Evolutionary conservation across 2,329 filamentous ascomycete genomes (phyloP).

Genomic region (Phialemonium atrogriseum): DNA sequence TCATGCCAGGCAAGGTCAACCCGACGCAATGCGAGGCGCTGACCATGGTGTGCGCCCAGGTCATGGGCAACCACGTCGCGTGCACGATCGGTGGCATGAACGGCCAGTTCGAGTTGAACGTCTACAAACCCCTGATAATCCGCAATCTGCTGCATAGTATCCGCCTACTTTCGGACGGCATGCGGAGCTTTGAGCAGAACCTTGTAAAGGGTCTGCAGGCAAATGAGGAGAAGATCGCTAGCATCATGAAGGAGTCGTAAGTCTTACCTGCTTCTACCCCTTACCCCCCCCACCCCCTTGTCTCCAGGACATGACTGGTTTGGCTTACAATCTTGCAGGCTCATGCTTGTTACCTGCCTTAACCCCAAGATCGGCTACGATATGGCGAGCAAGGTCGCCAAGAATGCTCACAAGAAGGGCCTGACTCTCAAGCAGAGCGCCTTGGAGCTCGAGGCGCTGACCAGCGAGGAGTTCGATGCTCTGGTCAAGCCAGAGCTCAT

Average conservation of each 20-base stretch:
- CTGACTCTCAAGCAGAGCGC: constrained; percentile 88
- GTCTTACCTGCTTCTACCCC: constrained; percentile 19
- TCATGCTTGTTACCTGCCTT: constrained; percentile 97
- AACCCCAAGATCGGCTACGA: constrained; percentile 98
- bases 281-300: constrained; percentile 8
- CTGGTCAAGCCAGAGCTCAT: constrained; percentile 92
- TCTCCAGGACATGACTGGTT: constrained; percentile 7
- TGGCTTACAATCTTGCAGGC: constrained; percentile 38
- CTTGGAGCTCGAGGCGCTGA: constrained; percentile 85
- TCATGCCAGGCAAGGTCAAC: constrained; percentile 99
- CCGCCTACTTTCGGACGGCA: constrained; percentile 80
- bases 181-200: constrained; percentile 93
- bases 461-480: constrained; percentile 80
- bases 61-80: constrained; percentile 95
- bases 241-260: constrained; percentile 91
- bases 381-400: constrained; percentile 93
- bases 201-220: constrained; percentile 80
- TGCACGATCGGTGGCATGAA: constrained; percentile 92
- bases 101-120: constrained; percentile 97
- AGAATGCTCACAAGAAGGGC: constrained; percentile 99
- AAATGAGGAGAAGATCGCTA: constrained; percentile 85
- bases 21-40: constrained; percentile 96
- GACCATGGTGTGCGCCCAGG: constrained; percentile 96
- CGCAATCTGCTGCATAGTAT: constrained; percentile 90
- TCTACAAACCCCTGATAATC: constrained; percentile 97